Percentiles rank a stretch among this genome's conserved stretches.
These are phyloP conservation scores for Mycotypha africana DNA, from an alignment of 371 early-diverging fungal genomes.

Conservation along the genomic window DNA sequence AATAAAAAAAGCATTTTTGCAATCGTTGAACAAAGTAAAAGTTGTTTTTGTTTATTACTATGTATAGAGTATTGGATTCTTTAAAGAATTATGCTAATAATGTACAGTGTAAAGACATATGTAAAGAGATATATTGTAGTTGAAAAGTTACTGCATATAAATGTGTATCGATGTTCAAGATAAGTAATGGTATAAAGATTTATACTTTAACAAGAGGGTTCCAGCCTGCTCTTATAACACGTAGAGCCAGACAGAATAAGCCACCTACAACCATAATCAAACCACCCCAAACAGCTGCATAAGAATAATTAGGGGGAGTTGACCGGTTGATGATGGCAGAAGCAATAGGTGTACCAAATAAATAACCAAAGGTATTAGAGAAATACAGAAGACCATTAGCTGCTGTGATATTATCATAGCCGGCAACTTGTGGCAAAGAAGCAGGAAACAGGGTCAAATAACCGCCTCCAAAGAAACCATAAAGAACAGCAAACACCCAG, in stretches of 20 bases:
- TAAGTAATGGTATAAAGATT: neutral
- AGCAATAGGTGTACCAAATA: slow-evolving; percentile 51
- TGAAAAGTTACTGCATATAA: too few species aligned
- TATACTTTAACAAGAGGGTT: slow-evolving; percentile 8
- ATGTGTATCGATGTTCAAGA: too few species aligned
- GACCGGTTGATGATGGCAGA: slow-evolving; percentile 30
- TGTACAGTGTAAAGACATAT: too few species aligned
- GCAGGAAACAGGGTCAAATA: slow-evolving; percentile 46
- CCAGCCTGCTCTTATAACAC: slow-evolving; percentile 25
- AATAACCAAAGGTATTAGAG: slow-evolving; percentile 39
- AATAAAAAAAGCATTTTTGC: too few species aligned
- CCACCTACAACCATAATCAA: slow-evolving; percentile 20
- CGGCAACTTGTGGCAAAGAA: slow-evolving; percentile 42
- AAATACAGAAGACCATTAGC: slow-evolving; percentile 45
- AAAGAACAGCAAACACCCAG: slow-evolving; percentile 36
- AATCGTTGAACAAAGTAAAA: too few species aligned
- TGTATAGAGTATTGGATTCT: too few species aligned
- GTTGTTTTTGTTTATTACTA: too few species aligned
- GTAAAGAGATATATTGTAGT: too few species aligned
- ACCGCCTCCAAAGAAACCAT: slow-evolving; percentile 54
- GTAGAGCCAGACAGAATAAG: slow-evolving; percentile 16
- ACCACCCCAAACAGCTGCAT: slow-evolving; percentile 19
- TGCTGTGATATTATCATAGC: slow-evolving; percentile 36
- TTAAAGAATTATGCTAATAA: too few species aligned
- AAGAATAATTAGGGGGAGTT: slow-evolving; percentile 13